Evolutionary conservation across 78 protist genomes (phyloP).

Genomic region (Protostelium mycophagum): DNA sequence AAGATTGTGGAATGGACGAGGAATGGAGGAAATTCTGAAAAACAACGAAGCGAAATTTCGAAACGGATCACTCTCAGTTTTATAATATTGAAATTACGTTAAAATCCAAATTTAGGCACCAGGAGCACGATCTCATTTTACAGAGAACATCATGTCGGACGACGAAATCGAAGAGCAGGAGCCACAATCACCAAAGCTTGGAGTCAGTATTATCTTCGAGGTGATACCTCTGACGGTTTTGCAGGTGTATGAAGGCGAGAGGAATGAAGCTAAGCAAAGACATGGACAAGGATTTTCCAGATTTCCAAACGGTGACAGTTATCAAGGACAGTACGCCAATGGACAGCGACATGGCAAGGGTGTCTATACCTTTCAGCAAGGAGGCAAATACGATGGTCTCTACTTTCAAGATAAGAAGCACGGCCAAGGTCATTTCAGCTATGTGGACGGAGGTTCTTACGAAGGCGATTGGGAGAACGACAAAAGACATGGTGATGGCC

Average conservation of each 20-base stretch:
- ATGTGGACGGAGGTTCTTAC: not conserved
- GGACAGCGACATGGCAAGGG: constrained; percentile 15
- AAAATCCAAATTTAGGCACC: too few relatives aligned
- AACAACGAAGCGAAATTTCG: too few relatives aligned
- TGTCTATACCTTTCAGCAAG: constrained; percentile 1
- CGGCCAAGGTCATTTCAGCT: constrained; percentile 11
- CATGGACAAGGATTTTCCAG: not conserved
- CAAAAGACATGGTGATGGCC: not conserved
- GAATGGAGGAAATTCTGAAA: too few relatives aligned
- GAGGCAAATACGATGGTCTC: constrained; percentile 2
- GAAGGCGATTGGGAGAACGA: constrained; percentile 7
- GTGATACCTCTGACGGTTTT: not conserved
- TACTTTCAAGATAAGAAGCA: constrained; percentile 6
- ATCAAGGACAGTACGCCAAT: not conserved
- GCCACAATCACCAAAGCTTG: not conserved
- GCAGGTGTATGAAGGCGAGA: not conserved
- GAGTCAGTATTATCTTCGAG: not conserved
- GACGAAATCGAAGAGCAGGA: not conserved
- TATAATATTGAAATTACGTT: too few relatives aligned
- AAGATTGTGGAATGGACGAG: too few relatives aligned
- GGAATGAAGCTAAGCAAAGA: not conserved
- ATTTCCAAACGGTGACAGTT: constrained; percentile 3
- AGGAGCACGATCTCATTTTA: too few relatives aligned
- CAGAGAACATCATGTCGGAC: not conserved
- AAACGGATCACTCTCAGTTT: too few relatives aligned